These are phyloP conservation scores for Aulographum hederae DNA, from an alignment of 2,329 filamentous ascomycete genomes.

Conservation along the genomic window DNA sequence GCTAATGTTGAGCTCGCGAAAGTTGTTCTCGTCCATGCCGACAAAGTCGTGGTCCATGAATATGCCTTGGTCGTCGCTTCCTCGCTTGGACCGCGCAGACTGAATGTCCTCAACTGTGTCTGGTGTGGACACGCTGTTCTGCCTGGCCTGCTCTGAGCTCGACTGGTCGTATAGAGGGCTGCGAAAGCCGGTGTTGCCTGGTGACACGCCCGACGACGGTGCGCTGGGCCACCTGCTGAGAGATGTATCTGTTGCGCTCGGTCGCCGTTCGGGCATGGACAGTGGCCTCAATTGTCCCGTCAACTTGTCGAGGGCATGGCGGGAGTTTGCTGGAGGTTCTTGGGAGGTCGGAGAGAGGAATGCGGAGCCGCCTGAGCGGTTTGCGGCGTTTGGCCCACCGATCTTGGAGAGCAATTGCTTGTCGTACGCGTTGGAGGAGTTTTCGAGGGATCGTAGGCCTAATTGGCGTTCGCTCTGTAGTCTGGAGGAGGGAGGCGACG, in stretches of 20 bases:
- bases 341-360: constrained; percentile 8
- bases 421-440: constrained; percentile 43
- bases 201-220: constrained; percentile 22
- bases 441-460: constrained; percentile 36
- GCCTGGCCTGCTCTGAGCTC: constrained; percentile 22
- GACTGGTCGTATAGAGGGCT: no score
- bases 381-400: constrained; percentile 36
- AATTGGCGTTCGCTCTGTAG: constrained; percentile 41
- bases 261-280: constrained; percentile 24
- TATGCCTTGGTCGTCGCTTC: constrained; percentile 43
- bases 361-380: neutral
- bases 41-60: constrained; percentile 33
- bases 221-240: constrained; percentile 19
- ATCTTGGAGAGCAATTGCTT: constrained; percentile 44
- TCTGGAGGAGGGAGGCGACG: constrained; percentile 20
- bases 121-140: constrained; percentile 28
- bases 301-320: no score
- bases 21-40: constrained; percentile 33
- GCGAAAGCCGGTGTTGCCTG: constrained; percentile 22
- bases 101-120: constrained; percentile 29
- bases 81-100: constrained; percentile 35
- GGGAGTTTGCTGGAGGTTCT: constrained; percentile 16
- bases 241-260: constrained; percentile 20
- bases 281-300: constrained; percentile 25
- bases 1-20: constrained; percentile 33